A percentile compares a stretch with the other conserved stretches of the same genome.
phyloP scores from a whole-genome alignment of 768 basidiomycete species.

The Boletus vinaceobasis region DNA sequence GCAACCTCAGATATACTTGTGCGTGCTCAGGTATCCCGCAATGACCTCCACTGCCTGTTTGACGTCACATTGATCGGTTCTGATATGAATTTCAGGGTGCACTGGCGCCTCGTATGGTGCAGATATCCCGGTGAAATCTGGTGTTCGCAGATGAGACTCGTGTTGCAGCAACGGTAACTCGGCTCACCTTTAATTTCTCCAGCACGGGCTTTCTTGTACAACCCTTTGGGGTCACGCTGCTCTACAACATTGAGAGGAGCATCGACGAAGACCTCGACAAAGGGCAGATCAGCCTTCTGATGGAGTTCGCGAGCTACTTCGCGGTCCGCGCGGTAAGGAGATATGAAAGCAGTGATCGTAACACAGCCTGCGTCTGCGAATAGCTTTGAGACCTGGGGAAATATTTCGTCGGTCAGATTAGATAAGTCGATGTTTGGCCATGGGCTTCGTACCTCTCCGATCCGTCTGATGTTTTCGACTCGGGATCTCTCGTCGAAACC shows the following conservation, averaged over 20 bases:
- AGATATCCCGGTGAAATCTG: constrained; percentile 97
- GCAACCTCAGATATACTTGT: constrained; percentile 50
- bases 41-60: constrained; percentile 75
- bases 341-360: constrained; percentile 95
- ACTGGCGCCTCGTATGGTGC: constrained; percentile 93
- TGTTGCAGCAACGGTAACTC: not conserved
- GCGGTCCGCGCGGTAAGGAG: constrained; percentile 91
- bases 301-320: constrained; percentile 80
- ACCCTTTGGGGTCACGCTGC: constrained; percentile 91
- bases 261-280: constrained; percentile 94
- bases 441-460: constrained; percentile 72
- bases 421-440: not conserved
- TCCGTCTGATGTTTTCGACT: constrained; percentile 93
- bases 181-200: constrained; percentile 90
- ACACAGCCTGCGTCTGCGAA: constrained; percentile 88
- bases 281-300: constrained; percentile 64
- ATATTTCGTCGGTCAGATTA: constrained; percentile 9
- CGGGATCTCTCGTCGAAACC: constrained; percentile 91
- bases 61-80: constrained; percentile 78
- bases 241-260: constrained; percentile 88
- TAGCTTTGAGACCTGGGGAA: constrained; percentile 79
- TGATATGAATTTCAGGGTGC: constrained; percentile 87
- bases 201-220: constrained; percentile 94
- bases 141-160: constrained; percentile 4
- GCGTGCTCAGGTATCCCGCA: constrained; percentile 68